phyloP scores from a whole-genome alignment of 176 grass and related monocot species.

The Thalia dealbata region DNA sequence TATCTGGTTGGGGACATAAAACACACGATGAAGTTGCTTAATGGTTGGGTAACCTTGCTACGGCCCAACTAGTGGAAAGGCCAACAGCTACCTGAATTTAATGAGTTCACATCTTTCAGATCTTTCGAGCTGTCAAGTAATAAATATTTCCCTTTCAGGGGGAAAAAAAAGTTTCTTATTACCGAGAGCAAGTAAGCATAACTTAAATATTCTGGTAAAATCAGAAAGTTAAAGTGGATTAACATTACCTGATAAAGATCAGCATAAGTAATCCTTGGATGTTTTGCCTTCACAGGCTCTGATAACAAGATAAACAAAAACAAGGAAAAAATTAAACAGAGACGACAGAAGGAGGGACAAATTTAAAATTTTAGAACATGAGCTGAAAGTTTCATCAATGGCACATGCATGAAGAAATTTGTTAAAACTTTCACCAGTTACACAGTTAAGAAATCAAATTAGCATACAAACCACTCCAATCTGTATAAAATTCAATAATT shows the following conservation, averaged over 20 bases:
- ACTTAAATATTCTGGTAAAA: neutral
- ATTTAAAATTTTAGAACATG: neutral
- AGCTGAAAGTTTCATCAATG: neutral
- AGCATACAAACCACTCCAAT: no score
- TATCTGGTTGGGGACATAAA: no score
- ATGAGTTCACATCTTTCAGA: no score
- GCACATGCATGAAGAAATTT: neutral
- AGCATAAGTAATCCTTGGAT: slow-evolving; percentile 79
- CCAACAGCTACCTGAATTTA: no score
- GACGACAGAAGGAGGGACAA: slow-evolving; percentile 2
- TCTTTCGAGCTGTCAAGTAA: neutral
- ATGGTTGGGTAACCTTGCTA: no score
- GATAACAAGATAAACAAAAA: slow-evolving; percentile 23
- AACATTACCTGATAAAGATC: slow-evolving; percentile 83
- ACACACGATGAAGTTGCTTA: no score
- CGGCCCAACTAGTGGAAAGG: no score
- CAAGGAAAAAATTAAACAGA: slow-evolving; percentile 24
- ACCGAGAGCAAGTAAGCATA: neutral
- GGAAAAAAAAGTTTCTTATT: neutral
- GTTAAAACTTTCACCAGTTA: no score
- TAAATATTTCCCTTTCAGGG: neutral
- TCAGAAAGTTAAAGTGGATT: neutral
- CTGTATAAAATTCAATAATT: no score
- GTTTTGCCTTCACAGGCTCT: slow-evolving; percentile 75
- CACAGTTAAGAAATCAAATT: no score